Percentiles rank a stretch among this genome's conserved stretches.
Conservation (phyloP, 2,329 filamentous ascomycete genomes). For the Colletotrichum brevisporum region DNA sequence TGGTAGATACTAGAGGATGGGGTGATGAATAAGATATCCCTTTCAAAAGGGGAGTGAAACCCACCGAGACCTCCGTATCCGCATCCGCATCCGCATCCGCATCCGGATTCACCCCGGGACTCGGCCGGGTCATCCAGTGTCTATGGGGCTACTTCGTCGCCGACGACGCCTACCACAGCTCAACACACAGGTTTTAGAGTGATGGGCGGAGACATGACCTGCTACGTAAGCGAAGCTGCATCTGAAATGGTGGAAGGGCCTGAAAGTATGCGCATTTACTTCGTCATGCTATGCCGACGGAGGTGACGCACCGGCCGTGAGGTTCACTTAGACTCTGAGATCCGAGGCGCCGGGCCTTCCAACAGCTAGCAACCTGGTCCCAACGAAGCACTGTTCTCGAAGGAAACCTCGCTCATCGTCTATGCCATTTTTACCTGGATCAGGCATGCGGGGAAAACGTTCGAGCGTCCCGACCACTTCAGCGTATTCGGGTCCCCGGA, state of each 20-base stretch:
- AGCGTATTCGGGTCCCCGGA: conserved; percentile 30
- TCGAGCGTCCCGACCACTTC: not conserved
- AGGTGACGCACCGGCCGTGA: not conserved
- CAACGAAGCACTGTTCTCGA: not conserved
- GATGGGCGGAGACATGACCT: not conserved
- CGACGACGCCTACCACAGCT: not conserved
- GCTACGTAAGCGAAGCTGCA: not conserved
- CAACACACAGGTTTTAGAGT: not conserved
- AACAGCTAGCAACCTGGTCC: not conserved
- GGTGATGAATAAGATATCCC: too few relatives aligned
- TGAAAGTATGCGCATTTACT: not conserved
- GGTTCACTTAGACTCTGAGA: conserved; percentile 22
- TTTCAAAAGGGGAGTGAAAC: not conserved
- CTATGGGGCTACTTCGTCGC: not conserved
- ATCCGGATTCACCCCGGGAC: conserved; percentile 17
- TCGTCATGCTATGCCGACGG: not conserved
- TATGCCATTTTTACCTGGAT: not conserved
- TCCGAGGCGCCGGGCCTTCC: not conserved
- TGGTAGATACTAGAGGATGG: too few relatives aligned
- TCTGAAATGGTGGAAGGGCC: not conserved
- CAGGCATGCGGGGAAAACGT: conserved; percentile 7
- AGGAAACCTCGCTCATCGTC: not conserved
- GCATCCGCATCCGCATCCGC: conserved; percentile 33
- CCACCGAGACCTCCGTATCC: conserved; percentile 26
- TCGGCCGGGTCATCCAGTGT: not conserved